Conservation (phyloP, 177 flowering plant genomes). For the Tripterygium wilfordii region DNA sequence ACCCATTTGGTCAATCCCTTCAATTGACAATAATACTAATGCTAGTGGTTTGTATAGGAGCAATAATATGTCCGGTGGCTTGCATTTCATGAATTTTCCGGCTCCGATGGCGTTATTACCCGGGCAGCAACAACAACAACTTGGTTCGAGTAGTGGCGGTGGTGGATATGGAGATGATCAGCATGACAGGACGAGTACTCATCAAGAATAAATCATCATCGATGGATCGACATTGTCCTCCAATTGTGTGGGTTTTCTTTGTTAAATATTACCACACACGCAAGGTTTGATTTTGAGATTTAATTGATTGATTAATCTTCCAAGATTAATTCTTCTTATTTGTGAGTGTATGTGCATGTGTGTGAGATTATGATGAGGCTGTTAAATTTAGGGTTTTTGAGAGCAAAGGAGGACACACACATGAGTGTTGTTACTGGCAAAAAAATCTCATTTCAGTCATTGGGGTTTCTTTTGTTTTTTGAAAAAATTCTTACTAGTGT, state of each 20-base stretch:
- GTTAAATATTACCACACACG: too few species aligned
- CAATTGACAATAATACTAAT: conserved; percentile 32
- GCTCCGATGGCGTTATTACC: conserved; percentile 53
- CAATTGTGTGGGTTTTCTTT: too few species aligned
- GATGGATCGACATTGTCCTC: background rate
- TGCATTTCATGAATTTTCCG: conserved; percentile 75
- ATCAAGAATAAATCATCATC: conserved; percentile 29
- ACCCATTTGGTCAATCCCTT: conserved; percentile 65
- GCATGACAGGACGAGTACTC: conserved; percentile 46
- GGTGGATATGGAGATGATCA: conserved; percentile 53
- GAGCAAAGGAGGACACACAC: too few species aligned
- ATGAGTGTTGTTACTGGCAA: too few species aligned
- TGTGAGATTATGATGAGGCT: too few species aligned
- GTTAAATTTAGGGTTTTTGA: too few species aligned
- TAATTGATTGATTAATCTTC: too few species aligned
- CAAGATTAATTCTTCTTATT: too few species aligned
- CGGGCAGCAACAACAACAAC: conserved; percentile 44
- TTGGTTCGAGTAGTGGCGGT: conserved; percentile 18
- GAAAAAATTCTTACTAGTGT: too few species aligned
- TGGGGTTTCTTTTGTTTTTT: too few species aligned
- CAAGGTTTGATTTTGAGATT: conserved; percentile 29
- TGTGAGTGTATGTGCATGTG: too few species aligned
- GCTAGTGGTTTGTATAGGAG: conserved; percentile 40
- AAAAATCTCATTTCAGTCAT: too few species aligned
- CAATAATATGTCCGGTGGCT: conserved; percentile 59